phyloP scores from a whole-genome alignment of 805 yeast species.

The Torulaspora franciscae region DNA sequence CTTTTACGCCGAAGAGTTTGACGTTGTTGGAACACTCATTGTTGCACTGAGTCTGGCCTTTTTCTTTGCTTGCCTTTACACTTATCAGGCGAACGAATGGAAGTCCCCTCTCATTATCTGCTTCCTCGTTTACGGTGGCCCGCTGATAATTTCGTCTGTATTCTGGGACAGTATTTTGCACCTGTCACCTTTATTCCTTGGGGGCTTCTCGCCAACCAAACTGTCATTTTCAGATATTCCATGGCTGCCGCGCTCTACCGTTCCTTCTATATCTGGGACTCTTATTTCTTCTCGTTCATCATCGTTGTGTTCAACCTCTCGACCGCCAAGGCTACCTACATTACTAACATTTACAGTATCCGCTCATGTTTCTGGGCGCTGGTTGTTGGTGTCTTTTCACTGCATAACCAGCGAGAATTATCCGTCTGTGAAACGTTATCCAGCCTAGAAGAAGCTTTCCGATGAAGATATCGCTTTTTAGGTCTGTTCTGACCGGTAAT shows the following conservation, averaged over 20 bases:
- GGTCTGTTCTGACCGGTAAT: slow-evolving; percentile 49
- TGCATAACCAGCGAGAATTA: slow-evolving; percentile 75
- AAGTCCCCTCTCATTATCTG: background rate
- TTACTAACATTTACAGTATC: background rate
- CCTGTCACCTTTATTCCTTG: background rate
- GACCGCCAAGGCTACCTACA: background rate
- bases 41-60: background rate
- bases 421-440: slow-evolving; percentile 50
- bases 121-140: background rate
- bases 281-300: background rate
- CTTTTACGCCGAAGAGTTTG: background rate
- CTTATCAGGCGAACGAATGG: background rate
- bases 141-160: background rate
- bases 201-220: background rate
- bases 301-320: background rate
- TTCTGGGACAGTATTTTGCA: background rate
- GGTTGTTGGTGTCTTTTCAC: background rate
- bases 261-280: background rate
- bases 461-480: slow-evolving; percentile 59
- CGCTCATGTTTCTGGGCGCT: background rate
- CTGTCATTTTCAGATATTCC: background rate
- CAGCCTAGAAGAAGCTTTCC: slow-evolving; percentile 48
- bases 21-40: background rate
- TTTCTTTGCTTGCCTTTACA: background rate
- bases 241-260: background rate